Base-by-base conservation (phyloP, 192 early-diverging fungal species). In the Dimargaris cristalligena region DNA sequence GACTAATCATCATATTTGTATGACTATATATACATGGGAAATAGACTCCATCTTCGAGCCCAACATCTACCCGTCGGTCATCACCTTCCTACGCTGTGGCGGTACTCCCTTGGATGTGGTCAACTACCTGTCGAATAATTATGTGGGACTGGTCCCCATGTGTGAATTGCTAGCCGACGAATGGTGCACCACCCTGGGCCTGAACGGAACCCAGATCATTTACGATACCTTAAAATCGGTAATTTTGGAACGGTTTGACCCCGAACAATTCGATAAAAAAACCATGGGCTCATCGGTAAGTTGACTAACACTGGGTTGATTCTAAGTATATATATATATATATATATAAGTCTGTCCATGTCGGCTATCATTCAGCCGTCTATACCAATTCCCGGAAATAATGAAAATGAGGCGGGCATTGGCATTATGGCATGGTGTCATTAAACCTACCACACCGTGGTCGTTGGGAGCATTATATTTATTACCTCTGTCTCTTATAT, bases 181-280 rank as follows among this genome's bases (percentile, higher is more conserved):
- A 20, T 73, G 69, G 63, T 50, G 62, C 59, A 11, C 11, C 8
- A 57, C 31, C 22, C 4, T 57, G 20, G 29, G 54, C 6, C 28
- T 50, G 6, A 22, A 50, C 26, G 48, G 48, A 4, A 11, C 20
- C 10, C 22, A 50, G 4, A 50, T 50, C 48, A 47, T 69, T 9
- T 32, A 58, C 20, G 74, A 79, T 16, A 69, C 77, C 0, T 60
- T 83, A 32, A 77, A 76, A 33, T 67, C 71, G 56, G 69, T 71
- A 52, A 75, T 86, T 13, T 68, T 80, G 57, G 77, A 82, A 20
- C 66, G 67, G 18, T 86, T 86, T 58, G 78, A 86, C 55, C 66
- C 79, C 26, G 63, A 67, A 31, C 59, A 63, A 18, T 77, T 77
- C 10, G 83, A 85, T 60, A 58, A 51, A 1, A 65, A 72, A n/a